Base-by-base conservation (phyloP, 768 basidiomycete genomes). In the Podaxis mareebaensis region DNA sequence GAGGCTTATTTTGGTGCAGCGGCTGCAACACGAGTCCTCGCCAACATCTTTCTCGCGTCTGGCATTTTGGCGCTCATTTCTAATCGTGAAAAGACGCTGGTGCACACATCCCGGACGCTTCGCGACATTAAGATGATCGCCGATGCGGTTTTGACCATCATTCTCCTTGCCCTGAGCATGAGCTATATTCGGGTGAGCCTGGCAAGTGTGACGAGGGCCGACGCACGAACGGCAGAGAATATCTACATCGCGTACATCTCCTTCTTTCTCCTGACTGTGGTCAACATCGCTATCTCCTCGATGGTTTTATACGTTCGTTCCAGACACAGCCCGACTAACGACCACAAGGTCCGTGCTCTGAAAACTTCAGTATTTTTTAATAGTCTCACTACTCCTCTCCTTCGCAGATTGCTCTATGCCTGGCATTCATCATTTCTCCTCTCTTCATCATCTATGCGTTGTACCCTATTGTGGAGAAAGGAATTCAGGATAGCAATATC, bases 201-300 rank as follows among this genome's bases (percentile, higher is more conserved):
- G n/a, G 44, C 12, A 6, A 0, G 3, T 44, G 15, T 22, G 11
- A 30, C 42, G 42, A 3, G 0, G n/a, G 44, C 26, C 11, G 57
- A 58, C 30, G 40, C 13, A 5, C 42, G 28, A 28, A 33, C 26
- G 24, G 26, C 57, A 6, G 12, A 44, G 2, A 30, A 58, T 20
- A 10, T 58, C n/a, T 48, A 44, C 30, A n/a, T 26, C 13, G 57
- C 57, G 11, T 58, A 58, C 30, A 44, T 48, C 57, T 58, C 57
- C 5, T 58, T 58, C 33, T 20, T 58, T 20, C 28, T 58, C 26
- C 5, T 58, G 10, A 42, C 42, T 11, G 42, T 33, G 20, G 42
- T 58, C 6, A 42, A 44, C 17, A 48, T 58, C 39, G 57, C 57
- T 10, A 42, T 44, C n/a, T 44, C 44, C 12, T 58, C 57, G 5